phyloP scores from a whole-genome alignment of 805 yeast genomes.

The Nakazawaea anatomiae region DNA sequence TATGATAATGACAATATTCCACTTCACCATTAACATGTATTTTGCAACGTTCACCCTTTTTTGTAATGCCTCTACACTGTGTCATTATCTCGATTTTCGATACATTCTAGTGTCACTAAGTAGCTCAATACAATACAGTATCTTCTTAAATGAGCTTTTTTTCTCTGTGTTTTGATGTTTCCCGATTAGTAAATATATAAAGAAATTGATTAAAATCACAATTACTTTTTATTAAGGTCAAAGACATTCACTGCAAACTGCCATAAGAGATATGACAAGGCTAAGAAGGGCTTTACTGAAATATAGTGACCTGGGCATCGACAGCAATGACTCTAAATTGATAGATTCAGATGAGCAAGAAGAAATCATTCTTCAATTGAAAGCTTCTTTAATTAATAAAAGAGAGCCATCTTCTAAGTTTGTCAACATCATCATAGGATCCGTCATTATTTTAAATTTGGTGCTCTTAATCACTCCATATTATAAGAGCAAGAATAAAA shows the following conservation, averaged over 20 bases:
- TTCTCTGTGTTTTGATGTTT: constrained; percentile 1
- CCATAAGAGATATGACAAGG: not conserved
- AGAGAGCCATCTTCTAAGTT: not conserved
- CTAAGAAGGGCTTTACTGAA: constrained; percentile 5
- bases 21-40: constrained; percentile 15
- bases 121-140: no score
- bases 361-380: constrained; percentile 7
- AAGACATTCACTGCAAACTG: no score
- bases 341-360: constrained; percentile 5
- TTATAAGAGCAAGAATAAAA: constrained; percentile 19
- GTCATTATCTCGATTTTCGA: not conserved
- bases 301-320: constrained; percentile 1
- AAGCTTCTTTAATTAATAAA: not conserved
- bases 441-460: constrained; percentile 18
- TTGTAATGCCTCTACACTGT: constrained; percentile 38
- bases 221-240: no score
- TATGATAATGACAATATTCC: constrained; percentile 31
- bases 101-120: no score
- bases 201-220: not conserved
- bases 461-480: constrained; percentile 20
- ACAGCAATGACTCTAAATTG: not conserved
- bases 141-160: no score
- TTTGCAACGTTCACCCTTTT: constrained; percentile 34
- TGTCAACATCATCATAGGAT: constrained; percentile 12
- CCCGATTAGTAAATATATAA: not conserved